Base-by-base conservation (phyloP, 164 flowering plant genomes). In the Sedum album region DNA sequence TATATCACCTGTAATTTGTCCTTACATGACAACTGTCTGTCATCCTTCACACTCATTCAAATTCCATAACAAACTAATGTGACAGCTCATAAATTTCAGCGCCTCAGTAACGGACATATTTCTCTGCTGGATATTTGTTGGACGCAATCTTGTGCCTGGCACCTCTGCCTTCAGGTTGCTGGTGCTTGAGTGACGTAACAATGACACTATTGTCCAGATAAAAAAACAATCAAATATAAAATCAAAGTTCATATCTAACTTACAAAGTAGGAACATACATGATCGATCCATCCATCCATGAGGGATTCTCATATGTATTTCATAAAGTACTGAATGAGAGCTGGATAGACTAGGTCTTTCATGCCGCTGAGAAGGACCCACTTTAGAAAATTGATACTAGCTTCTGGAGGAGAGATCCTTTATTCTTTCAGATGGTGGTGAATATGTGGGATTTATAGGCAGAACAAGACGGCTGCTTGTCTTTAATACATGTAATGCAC, bases 401-500 rank as follows among this genome's bases (percentile, higher is more conserved):
- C 71, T 79, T 72, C 81, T 90, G 36, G 67, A 39, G 69, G 96
- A 80, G 36, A 77, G 66, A 66, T 89, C 96, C 74, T 81, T 85
- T 49, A 83, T 75, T 77, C 88, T 81, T 62, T 87, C 91, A 6
- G 66, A 25, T 41, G 87, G 70, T 33, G 91, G 84, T 68, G 35
- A 66, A 11, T 38, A 35, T 2, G 67, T 36, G 14, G 38, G 42
- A 18, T 65, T 36, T 35, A 26, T 25, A 21, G 62, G 62, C 14
- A 87, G 74, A 78, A 89, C 96, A 92, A 74, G 66, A 66, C 77
- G 46, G 51, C 77, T 33, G 70, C 78, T 85, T 79, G 83, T 93
- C 76, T n/a, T 79, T 82, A 30, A 93, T 85, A 74, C 98, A 93
- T 38, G 80, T 25, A 66, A 84, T 68, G 76, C 98, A 93, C 61